Evolutionary conservation across 2,329 filamentous ascomycete species (phyloP), one percentile per base, ranked within the genome.

Genomic region (Ophiostoma sp.): DNA sequence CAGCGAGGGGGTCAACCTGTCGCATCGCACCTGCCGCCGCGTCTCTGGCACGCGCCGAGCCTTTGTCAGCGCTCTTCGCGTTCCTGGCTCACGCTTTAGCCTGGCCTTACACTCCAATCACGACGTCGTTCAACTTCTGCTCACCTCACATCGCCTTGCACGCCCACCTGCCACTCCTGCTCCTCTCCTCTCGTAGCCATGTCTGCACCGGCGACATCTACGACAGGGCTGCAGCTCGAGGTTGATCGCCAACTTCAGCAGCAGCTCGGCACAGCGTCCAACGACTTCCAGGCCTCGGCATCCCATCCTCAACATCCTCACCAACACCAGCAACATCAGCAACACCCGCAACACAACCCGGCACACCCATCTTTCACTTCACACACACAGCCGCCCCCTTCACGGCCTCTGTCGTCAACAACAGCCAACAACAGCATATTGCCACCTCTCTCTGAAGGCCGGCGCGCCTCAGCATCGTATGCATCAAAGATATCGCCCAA

Each of bases 21-120:
- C 45, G 82, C 74, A 16, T 74, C 38, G 67, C 49, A 62, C 47
- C 55, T 60, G 8, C 55, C 55, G 58, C 42, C 42, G 42, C 42
- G 42, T 45, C 14, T 8, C 42, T 45, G 42, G 9, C 14, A 62
- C 58, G 58, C 58, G 58, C 58, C 58, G 40, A 62, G 36, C 58
- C 58, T 62, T 62, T 62, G 58, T 41, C 8, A 9, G 58, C 58
- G 5, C n/a, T 60, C 55, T 55, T 18, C 49, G 49, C 49, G n/a
- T 27, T 36, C 49, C 49, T 27, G 49, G 49, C 14, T 55, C 45
- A 12, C 45, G 16, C 47, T 6, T 16, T 16, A 49, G 8, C 47
- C 7, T n/a, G 16, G 47, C 18, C 47, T 14, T 18, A n/a, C n/a
- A n/a, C 6, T 55, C 27, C 4, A 27, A 55, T 9, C 49, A 27